These are phyloP conservation scores for Acanthamoeba triangularis DNA, from an alignment of 208 protist species.

Conservation along the genomic window DNA sequence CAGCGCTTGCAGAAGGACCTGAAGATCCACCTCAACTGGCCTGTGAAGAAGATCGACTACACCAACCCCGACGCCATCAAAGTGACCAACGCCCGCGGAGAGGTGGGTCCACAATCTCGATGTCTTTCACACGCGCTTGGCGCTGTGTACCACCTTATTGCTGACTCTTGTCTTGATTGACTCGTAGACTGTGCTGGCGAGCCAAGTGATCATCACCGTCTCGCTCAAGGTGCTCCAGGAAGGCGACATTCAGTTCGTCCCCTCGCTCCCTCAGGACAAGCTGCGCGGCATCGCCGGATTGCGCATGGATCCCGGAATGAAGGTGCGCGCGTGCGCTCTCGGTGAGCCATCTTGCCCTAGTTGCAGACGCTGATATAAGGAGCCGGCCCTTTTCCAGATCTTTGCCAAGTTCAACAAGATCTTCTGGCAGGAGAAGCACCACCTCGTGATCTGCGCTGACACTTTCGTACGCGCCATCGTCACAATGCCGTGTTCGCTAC, in stretches of 20 bases:
- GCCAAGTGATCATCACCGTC: slow-evolving; percentile 36
- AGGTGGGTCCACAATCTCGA: not conserved
- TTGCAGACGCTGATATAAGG: not conserved
- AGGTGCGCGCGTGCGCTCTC: not conserved
- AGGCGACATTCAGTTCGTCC: slow-evolving; percentile 22
- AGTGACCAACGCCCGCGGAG: slow-evolving; percentile 7
- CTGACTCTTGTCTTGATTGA: not conserved
- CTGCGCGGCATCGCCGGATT: not conserved
- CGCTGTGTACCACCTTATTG: not conserved
- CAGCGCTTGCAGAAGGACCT: slow-evolving; percentile 30
- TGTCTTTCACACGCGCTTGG: no score
- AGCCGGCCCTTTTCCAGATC: not conserved
- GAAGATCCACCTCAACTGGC: slow-evolving; percentile 51
- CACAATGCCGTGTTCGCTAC: not conserved
- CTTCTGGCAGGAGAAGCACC: slow-evolving; percentile 60
- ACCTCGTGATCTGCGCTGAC: slow-evolving; percentile 7
- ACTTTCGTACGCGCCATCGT: not conserved
- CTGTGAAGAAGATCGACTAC: slow-evolving; percentile 50
- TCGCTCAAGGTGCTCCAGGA: slow-evolving; percentile 20
- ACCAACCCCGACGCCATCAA: slow-evolving; percentile 44
- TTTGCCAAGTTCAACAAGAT: slow-evolving; percentile 52
- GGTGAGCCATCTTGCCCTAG: not conserved
- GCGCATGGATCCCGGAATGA: slow-evolving; percentile 47
- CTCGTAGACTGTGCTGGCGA: not conserved
- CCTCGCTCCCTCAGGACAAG: slow-evolving; percentile 2